These are phyloP conservation scores for Sporothrix protearum DNA, from an alignment of 2,329 filamentous ascomycete genomes.

Conservation along the genomic window DNA sequence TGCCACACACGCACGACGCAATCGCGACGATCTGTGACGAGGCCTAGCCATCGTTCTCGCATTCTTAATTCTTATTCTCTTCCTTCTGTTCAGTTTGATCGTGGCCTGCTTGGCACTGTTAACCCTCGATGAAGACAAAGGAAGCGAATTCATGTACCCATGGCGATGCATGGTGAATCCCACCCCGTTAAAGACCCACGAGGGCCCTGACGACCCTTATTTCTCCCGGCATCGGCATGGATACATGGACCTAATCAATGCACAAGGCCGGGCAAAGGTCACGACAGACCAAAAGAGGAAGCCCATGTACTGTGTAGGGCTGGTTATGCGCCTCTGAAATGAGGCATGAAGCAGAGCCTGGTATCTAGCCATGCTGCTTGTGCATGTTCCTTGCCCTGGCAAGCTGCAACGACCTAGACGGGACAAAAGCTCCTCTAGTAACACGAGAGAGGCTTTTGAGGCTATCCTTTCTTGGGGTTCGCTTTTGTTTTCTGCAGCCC, in stretches of 20 bases:
- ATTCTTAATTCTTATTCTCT: background rate
- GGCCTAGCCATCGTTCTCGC: background rate
- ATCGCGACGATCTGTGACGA: conserved; percentile 2
- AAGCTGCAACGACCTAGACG: background rate
- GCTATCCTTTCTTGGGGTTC: background rate
- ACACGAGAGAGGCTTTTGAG: background rate
- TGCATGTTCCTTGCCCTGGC: background rate
- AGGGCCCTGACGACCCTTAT: background rate
- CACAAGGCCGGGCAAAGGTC: background rate
- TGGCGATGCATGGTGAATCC: background rate
- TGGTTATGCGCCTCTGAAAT: background rate
- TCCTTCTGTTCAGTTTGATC: background rate
- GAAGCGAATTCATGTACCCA: background rate
- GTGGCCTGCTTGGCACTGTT: background rate
- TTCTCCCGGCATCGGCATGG: background rate
- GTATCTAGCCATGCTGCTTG: background rate
- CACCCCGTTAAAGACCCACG: background rate
- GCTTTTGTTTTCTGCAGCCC: background rate
- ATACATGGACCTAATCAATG: background rate
- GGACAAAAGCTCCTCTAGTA: background rate
- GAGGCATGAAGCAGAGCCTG: background rate
- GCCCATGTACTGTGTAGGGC: background rate
- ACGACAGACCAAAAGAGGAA: background rate
- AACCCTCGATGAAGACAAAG: background rate
- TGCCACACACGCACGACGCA: background rate